Conservation (phyloP, 2,329 filamentous ascomycete genomes). For the Penicillium sp. region DNA sequence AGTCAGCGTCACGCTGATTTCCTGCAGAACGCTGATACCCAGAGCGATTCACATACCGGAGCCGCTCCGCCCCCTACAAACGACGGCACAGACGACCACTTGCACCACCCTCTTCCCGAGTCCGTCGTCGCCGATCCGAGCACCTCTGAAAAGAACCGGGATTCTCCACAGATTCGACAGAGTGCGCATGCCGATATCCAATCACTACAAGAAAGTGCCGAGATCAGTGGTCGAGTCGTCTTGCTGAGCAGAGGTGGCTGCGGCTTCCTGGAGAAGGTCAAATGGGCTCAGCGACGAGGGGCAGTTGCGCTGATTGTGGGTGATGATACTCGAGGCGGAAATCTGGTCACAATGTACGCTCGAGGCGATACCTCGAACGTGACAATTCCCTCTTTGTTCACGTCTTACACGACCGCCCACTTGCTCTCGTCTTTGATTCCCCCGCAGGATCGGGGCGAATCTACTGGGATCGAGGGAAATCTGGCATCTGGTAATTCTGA, state of each 20-base stretch:
- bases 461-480: conserved; percentile 62
- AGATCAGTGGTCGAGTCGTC: conserved; percentile 92
- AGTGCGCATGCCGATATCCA: conserved; percentile 83
- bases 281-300: conserved; percentile 92
- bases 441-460: conserved; percentile 66
- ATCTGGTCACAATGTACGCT: conserved; percentile 97
- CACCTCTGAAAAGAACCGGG: conserved; percentile 39
- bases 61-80: conserved; percentile 46
- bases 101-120: conserved; percentile 64
- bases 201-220: conserved; percentile 85
- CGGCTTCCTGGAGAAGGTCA: conserved; percentile 94
- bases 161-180: conserved; percentile 38
- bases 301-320: conserved; percentile 91
- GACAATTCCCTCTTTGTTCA: conserved; percentile 92
- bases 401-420: conserved; percentile 91
- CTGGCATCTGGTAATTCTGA: conserved; percentile 28
- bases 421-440: conserved; percentile 87
- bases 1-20: conserved; percentile 31
- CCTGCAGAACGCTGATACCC: conserved; percentile 27
- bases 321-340: conserved; percentile 86
- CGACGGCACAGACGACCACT: conserved; percentile 85
- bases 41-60: conserved; percentile 26
- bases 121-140: conserved; percentile 45
- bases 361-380: conserved; percentile 93
- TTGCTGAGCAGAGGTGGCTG: conserved; percentile 91